Conservation (phyloP, 805 yeast species). For the Starmerella floris region DNA sequence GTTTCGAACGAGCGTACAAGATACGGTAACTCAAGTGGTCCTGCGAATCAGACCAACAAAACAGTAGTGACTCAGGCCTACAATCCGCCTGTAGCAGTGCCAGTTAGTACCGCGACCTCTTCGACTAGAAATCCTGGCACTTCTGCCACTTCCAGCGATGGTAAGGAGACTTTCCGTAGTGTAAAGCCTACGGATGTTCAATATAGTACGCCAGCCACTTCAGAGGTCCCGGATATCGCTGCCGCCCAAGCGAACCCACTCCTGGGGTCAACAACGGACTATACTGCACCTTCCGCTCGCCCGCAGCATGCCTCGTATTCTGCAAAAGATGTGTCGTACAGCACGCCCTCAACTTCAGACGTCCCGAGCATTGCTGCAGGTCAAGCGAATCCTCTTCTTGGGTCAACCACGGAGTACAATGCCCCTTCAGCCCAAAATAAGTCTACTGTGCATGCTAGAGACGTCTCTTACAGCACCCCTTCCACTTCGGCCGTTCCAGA, state of each 20-base stretch:
- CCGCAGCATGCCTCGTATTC: not conserved
- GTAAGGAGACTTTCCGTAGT: not conserved
- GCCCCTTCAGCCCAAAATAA: not conserved
- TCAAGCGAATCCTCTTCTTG: not conserved
- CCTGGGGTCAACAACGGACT: conserved; percentile 1
- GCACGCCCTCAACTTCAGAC: not conserved
- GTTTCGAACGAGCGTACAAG: not conserved
- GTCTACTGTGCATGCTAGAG: not conserved
- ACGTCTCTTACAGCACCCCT: not conserved
- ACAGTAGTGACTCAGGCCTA: not conserved
- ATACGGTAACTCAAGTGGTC: not conserved
- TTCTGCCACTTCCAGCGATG: not conserved
- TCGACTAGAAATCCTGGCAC: too few species aligned
- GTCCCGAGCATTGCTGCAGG: conserved; percentile 5
- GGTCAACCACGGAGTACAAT: conserved; percentile 3
- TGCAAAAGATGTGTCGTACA: conserved; percentile 1
- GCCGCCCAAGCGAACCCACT: not conserved
- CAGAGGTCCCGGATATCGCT: not conserved
- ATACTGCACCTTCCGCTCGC: not conserved
- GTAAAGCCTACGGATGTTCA: not conserved
- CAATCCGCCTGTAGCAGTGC: too few species aligned
- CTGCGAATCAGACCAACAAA: not conserved
- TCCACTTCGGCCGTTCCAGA: not conserved
- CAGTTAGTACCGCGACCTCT: too few species aligned
- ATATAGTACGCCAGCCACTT: conserved; percentile 1